phyloP scores from a whole-genome alignment of 1,284 basidiomycete genomes.

The Sanghuangporus sanghuang region DNA sequence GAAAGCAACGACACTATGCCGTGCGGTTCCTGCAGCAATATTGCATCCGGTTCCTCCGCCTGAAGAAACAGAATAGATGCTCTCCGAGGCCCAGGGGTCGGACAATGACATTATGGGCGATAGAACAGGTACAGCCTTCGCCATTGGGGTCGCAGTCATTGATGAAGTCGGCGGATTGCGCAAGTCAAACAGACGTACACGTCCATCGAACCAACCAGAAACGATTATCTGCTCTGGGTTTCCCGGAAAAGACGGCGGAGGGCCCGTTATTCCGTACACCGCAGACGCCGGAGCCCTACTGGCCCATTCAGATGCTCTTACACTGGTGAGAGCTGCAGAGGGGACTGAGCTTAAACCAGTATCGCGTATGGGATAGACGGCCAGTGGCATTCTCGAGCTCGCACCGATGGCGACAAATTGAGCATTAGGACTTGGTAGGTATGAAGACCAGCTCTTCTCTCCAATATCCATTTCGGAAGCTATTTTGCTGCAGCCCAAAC shows the following conservation, averaged over 20 bases:
- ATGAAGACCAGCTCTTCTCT: conserved; percentile 53
- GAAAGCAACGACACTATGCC: conserved; percentile 69
- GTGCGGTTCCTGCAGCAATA: conserved; percentile 66
- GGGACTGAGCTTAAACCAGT: conserved; percentile 41
- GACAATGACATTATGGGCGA: conserved; percentile 51
- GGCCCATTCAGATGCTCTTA: conserved; percentile 25
- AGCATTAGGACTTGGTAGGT: conserved; percentile 46
- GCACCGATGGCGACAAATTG: conserved; percentile 67
- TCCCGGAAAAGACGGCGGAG: conserved; percentile 55
- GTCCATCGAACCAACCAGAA: conserved; percentile 75
- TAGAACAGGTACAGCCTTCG: conserved; percentile 28
- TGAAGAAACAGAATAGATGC: conserved; percentile 66
- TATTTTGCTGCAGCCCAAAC: conserved; percentile 25
- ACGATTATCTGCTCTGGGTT: conserved; percentile 67
- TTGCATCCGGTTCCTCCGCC: conserved; percentile 62
- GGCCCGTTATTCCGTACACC: conserved; percentile 62
- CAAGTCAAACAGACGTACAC: conserved; percentile 65
- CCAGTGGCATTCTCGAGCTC: conserved; percentile 52
- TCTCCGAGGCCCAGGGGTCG: conserved; percentile 64
- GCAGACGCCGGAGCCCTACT: conserved; percentile 24
- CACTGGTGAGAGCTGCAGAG: conserved; percentile 40
- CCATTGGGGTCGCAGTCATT: conserved; percentile 11
- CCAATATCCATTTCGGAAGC: conserved; percentile 38
- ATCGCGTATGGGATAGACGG: conserved; percentile 47
- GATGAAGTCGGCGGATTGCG: conserved; percentile 36